Conservation (phyloP, 192 early-diverging fungal genomes). For the Allomyces javanicus region DNA sequence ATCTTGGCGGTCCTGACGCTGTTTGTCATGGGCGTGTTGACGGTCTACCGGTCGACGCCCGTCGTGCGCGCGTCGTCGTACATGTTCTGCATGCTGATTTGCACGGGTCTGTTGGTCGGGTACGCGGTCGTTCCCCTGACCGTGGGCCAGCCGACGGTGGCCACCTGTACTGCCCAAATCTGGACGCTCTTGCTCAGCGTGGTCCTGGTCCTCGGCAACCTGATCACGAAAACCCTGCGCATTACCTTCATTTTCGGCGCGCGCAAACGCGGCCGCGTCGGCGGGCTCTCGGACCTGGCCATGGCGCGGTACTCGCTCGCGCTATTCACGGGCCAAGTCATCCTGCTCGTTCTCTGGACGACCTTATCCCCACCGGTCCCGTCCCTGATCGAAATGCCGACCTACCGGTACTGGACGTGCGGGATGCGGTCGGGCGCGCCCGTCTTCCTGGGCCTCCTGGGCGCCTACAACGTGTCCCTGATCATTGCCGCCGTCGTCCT, state of each 20-base stretch:
- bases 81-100: neutral
- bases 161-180: neutral
- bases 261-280: neutral
- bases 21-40: neutral
- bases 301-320: neutral
- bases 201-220: neutral
- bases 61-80: neutral
- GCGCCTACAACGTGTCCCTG: neutral
- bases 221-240: neutral
- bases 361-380: neutral
- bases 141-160: neutral
- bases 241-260: neutral
- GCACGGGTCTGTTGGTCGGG: neutral
- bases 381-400: neutral
- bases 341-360: neutral
- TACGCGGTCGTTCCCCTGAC: neutral
- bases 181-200: neutral
- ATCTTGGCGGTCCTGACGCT: neutral
- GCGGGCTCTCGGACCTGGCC: neutral
- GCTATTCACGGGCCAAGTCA: neutral
- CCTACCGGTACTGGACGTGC: slow-evolving; percentile 1
- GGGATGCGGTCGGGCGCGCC: neutral
- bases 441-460: neutral
- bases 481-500: neutral
- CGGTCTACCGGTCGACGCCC: neutral